A percentile compares a stretch with the other conserved stretches of the same genome.
Conservation (phyloP, 148 eudicot genomes). For the Pouteria glomerata region DNA sequence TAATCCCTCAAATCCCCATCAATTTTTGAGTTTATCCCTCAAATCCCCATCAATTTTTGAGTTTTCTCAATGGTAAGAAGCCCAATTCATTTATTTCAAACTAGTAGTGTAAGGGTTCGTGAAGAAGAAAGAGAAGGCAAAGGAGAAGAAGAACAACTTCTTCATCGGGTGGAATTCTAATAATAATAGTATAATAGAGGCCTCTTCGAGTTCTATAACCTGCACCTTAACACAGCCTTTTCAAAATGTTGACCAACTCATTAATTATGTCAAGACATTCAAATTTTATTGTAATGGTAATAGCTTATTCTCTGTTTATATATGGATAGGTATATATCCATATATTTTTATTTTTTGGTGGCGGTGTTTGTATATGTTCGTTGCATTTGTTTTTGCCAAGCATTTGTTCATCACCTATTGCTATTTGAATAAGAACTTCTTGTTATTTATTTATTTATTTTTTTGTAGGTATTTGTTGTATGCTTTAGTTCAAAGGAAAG, state of each 20-base stretch:
- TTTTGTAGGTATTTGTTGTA: too few species aligned
- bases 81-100: constrained; percentile 11
- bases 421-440: too few species aligned
- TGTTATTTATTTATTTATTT: too few species aligned
- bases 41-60: constrained; percentile 8
- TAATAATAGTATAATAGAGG: constrained; percentile 15
- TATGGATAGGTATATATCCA: not conserved
- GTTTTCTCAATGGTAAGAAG: not conserved
- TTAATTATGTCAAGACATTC: constrained; percentile 83
- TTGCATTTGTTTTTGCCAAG: too few species aligned
- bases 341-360: too few species aligned
- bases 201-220: constrained; percentile 20
- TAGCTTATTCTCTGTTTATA: not conserved
- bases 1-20: constrained; percentile 11
- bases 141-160: too few species aligned
- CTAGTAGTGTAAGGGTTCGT: constrained; percentile 11
- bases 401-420: too few species aligned
- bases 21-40: constrained; percentile 1
- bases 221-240: constrained; percentile 56
- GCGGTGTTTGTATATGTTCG: too few species aligned
- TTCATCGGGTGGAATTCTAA: constrained; percentile 19
- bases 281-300: constrained; percentile 84
- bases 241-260: constrained; percentile 58
- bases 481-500: not conserved
- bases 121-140: not conserved